Base-by-base conservation (phyloP, 768 basidiomycete species). In the Sporobolomyces pararoseus region DNA sequence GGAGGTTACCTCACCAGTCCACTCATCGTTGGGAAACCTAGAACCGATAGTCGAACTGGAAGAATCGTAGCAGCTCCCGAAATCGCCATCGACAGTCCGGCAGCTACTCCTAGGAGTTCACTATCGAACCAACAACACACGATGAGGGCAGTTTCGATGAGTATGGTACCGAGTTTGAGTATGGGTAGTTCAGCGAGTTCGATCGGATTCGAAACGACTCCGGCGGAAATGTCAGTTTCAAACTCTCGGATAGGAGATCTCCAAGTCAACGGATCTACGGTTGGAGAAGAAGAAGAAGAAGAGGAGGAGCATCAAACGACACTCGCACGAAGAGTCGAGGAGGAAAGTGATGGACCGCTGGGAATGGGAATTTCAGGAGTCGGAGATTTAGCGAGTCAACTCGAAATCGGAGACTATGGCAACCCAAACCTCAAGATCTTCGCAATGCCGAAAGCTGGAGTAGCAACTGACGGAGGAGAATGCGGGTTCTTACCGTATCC, bases 1-100 rank as follows among this genome's bases (percentile, higher is more conserved):
- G 77, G 77, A 16, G 77, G 76, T 2, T 78, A 69, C 67, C 70
- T 78, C 54, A 75, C 76, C 27, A 71, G 69, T 31, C 77, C 77
- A 14, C 52, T 72, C 63, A 64, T 69, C 59, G 57, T 68, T 27
- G 69, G 66, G 10, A 64, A 64, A 31, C 50, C 65, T 0, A 65
- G 68, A 1, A 49, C 63, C 42, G 61, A 71, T 31, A 65, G 70
- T 50, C 42, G 73, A 12, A 65, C 62, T 9, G 54, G 63, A 7
- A 34, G 55, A 23, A 35, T 52, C n/a, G n/a, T n/a, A 2, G 61
- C 59, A 58, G 27, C 66, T 44, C 63, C 66, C 47, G 75, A 68
- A 34, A 71, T 75, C 27, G 53, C 60, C 16, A 63, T 73, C 66
- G 73, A 65, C 63, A 61, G 57, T 23, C 75, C 69, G 16, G 55